Percentiles rank a stretch among this genome's conserved stretches.
Evolutionary conservation across 2,329 filamentous ascomycete genomes (phyloP).

Genomic region (Xylariales sp.): DNA sequence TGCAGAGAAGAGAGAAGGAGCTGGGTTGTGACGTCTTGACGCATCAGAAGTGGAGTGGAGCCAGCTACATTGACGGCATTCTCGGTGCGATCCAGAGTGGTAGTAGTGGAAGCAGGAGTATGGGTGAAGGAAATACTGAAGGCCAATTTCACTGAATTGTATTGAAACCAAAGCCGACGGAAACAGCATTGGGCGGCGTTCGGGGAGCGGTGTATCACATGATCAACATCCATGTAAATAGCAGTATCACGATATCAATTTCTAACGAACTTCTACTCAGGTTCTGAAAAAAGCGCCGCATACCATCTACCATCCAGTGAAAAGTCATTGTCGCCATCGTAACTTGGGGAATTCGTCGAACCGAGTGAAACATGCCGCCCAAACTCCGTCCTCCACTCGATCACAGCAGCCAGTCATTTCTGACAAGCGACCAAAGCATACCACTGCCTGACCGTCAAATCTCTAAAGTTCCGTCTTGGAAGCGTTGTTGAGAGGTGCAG

Average conservation of each 20-base stretch:
- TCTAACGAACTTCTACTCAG: too few species aligned
- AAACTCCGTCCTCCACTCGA: background rate
- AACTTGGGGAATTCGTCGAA: too few species aligned
- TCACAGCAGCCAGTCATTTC: too few species aligned
- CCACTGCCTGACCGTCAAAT: background rate
- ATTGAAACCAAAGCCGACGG: background rate
- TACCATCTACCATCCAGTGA: background rate
- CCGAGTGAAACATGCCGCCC: too few species aligned
- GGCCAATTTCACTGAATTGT: constrained; percentile 45
- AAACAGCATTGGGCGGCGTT: constrained; percentile 9
- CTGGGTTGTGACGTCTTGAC: constrained; percentile 87
- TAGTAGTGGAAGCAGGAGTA: constrained; percentile 82
- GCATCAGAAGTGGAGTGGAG: constrained; percentile 80
- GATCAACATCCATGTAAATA: too few species aligned
- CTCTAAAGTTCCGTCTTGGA: constrained; percentile 38
- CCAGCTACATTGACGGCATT: constrained; percentile 78
- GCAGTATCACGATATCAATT: too few species aligned
- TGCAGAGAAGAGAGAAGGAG: constrained; percentile 88
- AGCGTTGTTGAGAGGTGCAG: constrained; percentile 58
- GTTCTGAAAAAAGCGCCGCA: background rate
- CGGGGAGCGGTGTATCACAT: background rate
- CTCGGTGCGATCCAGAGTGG: constrained; percentile 87
- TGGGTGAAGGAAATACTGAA: constrained; percentile 94
- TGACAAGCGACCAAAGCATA: too few species aligned
- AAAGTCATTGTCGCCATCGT: too few species aligned